Evolutionary conservation across 2,329 filamentous ascomycete species (phyloP).

Genomic region (Pseudogymnoascus sp.): DNA sequence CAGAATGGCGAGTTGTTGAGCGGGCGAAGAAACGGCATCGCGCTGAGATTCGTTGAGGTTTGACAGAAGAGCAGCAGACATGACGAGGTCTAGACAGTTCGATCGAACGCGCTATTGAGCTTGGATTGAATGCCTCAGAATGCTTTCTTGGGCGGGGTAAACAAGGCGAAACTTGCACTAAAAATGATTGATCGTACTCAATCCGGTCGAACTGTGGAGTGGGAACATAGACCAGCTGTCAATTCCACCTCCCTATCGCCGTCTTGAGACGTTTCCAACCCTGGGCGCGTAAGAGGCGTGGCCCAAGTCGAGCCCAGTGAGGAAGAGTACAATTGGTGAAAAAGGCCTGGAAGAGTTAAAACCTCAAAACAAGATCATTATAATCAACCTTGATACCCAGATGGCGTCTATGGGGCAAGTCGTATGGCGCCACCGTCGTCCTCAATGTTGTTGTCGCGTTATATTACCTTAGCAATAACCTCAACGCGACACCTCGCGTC

Average conservation of each 20-base stretch:
- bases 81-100: not conserved
- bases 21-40: slow-evolving; percentile 55
- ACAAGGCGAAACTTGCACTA: not conserved
- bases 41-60: slow-evolving; percentile 59
- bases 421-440: not conserved
- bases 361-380: not conserved
- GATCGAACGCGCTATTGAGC: not conserved
- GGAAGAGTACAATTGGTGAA: too few species aligned
- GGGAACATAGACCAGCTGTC: not conserved
- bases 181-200: not conserved
- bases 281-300: not conserved
- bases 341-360: not conserved
- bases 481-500: not conserved
- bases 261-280: not conserved
- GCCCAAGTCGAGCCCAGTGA: not conserved
- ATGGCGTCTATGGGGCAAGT: not conserved
- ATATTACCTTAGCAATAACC: not conserved
- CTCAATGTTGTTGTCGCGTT: not conserved
- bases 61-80: slow-evolving; percentile 36
- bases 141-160: not conserved
- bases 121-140: not conserved
- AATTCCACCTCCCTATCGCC: not conserved
- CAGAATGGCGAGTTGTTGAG: slow-evolving; percentile 52
- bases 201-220: not conserved
- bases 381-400: not conserved